Evolutionary conservation across 345 rosid species (phyloP).

Genomic region (Brassica juncea): DNA sequence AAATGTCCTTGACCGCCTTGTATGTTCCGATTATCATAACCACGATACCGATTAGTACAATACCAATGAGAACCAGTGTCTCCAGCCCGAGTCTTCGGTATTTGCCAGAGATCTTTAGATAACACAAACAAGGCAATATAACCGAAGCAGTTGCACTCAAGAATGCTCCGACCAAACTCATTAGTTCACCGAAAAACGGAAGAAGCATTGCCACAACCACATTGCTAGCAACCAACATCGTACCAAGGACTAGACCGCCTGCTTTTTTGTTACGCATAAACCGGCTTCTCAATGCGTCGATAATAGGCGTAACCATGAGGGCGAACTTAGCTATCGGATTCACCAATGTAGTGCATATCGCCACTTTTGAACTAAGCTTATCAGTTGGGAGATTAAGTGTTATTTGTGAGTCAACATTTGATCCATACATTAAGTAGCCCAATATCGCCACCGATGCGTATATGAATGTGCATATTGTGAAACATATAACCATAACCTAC

Average conservation of each 20-base stretch:
- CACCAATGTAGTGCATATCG: slow-evolving; percentile 67
- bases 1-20: slow-evolving; percentile 47
- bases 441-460: slow-evolving; percentile 58
- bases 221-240: slow-evolving; percentile 50
- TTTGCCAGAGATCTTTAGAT: slow-evolving; percentile 53
- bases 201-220: slow-evolving; percentile 51
- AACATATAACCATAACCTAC: slow-evolving; percentile 61
- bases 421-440: slow-evolving; percentile 69
- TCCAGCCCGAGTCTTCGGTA: slow-evolving; percentile 43
- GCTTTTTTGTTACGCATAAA: slow-evolving; percentile 40
- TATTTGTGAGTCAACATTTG: slow-evolving; percentile 50
- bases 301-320: slow-evolving; percentile 58
- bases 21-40: slow-evolving; percentile 56
- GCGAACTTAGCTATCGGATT: slow-evolving; percentile 66
- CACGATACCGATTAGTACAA: slow-evolving; percentile 37
- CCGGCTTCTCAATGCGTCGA: slow-evolving; percentile 42
- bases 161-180: slow-evolving; percentile 67
- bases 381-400: slow-evolving; percentile 55
- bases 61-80: slow-evolving; percentile 32
- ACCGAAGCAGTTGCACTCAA: slow-evolving; percentile 53
- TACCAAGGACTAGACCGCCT: slow-evolving; percentile 39
- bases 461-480: slow-evolving; percentile 48
- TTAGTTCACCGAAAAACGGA: slow-evolving; percentile 57
- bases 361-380: slow-evolving; percentile 55
- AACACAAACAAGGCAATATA: slow-evolving; percentile 55